Conservation (phyloP, 805 yeast species). For the Saccharomycopsis malanga region DNA sequence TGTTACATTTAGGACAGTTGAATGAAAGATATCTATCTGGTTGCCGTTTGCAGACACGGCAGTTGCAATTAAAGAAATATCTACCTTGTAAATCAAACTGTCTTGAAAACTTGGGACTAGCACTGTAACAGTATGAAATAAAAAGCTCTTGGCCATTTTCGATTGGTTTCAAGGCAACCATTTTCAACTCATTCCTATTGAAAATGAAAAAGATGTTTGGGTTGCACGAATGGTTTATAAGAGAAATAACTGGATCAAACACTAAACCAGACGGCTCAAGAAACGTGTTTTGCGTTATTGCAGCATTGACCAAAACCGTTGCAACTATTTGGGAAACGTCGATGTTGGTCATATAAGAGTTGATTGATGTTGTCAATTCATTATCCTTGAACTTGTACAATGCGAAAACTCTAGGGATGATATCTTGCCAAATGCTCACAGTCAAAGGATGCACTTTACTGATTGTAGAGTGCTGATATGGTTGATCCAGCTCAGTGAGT, state of each 20-base stretch:
- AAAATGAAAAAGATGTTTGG: slow-evolving; percentile 30
- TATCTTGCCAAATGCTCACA: neutral
- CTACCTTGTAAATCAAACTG: slow-evolving; percentile 24
- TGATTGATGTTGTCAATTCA: neutral
- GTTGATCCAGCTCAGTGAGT: no score
- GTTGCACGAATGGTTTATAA: slow-evolving; percentile 36
- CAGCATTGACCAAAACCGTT: slow-evolving; percentile 29
- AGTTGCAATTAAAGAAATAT: slow-evolving; percentile 32
- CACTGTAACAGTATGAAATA: slow-evolving; percentile 28
- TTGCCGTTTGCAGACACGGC: slow-evolving; percentile 26
- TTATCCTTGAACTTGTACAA: neutral
- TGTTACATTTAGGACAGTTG: slow-evolving; percentile 25
- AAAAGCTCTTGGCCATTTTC: slow-evolving; percentile 27
- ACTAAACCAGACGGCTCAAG: slow-evolving; percentile 29
- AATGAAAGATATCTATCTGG: slow-evolving; percentile 29
- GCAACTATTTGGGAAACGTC: neutral
- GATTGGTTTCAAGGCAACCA: slow-evolving; percentile 25
- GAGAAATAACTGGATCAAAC: slow-evolving; percentile 33
- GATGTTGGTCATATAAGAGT: neutral
- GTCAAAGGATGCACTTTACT: neutral
- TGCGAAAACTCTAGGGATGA: neutral
- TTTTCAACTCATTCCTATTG: slow-evolving; percentile 21
- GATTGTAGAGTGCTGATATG: no score
- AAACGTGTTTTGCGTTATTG: slow-evolving; percentile 26
- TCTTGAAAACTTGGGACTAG: slow-evolving; percentile 29